A percentile compares a stretch with the other conserved stretches of the same genome.
These are phyloP conservation scores for Calonectria hongkongensis DNA, from an alignment of 2,329 filamentous ascomycete genomes.

Conservation along the genomic window DNA sequence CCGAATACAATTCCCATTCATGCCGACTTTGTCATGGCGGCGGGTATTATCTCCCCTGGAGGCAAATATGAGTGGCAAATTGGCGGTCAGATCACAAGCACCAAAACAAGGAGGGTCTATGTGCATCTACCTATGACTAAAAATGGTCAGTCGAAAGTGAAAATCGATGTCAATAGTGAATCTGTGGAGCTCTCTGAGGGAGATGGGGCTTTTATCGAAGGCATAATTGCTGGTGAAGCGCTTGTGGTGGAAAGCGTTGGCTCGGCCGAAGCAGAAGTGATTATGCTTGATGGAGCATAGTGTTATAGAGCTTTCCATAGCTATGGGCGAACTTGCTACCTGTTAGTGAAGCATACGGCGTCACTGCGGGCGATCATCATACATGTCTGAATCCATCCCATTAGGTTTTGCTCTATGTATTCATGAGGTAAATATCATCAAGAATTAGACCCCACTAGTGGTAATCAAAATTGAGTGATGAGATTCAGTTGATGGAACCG, in stretches of 20 bases:
- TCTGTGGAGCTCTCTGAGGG: neutral
- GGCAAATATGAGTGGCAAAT: neutral
- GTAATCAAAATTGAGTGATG: too few species aligned
- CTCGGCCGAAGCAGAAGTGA: neutral
- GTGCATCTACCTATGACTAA: neutral
- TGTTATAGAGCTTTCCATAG: too few species aligned
- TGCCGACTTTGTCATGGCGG: neutral
- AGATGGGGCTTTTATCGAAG: neutral
- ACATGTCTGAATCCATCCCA: too few species aligned
- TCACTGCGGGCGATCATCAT: too few species aligned
- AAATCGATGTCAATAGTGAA: neutral
- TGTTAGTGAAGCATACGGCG: too few species aligned
- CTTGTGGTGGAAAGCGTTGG: neutral
- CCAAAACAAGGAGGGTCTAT: neutral
- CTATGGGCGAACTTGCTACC: too few species aligned
- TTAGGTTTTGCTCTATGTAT: too few species aligned
- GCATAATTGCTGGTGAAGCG: neutral
- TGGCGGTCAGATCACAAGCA: neutral
- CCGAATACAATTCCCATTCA: neutral
- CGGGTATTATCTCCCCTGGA: neutral
- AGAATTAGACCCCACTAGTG: too few species aligned
- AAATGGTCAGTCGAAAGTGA: neutral
- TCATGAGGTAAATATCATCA: too few species aligned
- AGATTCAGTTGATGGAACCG: too few species aligned
- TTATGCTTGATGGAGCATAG: neutral